Conservation (phyloP, 768 basidiomycete species). For the Boletus insuetus region DNA sequence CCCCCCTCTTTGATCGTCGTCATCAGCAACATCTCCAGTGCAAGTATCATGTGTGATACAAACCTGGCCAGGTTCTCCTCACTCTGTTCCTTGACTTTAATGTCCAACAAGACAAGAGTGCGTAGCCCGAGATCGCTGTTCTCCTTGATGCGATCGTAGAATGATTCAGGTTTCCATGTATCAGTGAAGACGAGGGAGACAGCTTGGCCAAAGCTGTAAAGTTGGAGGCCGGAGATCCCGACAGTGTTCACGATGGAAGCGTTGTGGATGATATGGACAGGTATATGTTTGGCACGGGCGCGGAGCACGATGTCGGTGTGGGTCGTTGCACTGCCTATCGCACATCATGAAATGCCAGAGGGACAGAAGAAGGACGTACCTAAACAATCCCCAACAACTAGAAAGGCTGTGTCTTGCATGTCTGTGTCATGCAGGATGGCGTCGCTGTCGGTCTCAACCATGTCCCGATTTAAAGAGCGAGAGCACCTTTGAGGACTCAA, state of each 20-base stretch:
- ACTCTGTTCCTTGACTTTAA: constrained; percentile 97
- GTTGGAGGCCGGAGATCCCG: constrained; percentile 88
- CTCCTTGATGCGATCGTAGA: constrained; percentile 91
- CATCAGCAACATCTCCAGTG: not conserved
- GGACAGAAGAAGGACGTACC: constrained; percentile 44
- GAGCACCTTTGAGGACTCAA: too few relatives aligned
- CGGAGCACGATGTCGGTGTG: constrained; percentile 95
- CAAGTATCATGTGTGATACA: constrained; percentile 10
- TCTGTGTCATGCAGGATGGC: constrained; percentile 80
- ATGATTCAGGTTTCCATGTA: constrained; percentile 92
- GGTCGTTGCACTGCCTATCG: constrained; percentile 75
- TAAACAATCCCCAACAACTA: constrained; percentile 96
- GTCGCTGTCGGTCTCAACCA: constrained; percentile 93
- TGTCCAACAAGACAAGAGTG: constrained; percentile 92
- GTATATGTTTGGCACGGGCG: constrained; percentile 74
- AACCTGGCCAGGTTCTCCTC: constrained; percentile 95
- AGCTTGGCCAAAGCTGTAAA: constrained; percentile 98
- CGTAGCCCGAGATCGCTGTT: constrained; percentile 87
- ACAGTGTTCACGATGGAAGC: constrained; percentile 97
- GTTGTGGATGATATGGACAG: constrained; percentile 88
- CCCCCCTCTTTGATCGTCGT: constrained; percentile 58
- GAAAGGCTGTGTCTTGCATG: constrained; percentile 77
- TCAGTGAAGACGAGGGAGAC: constrained; percentile 83
- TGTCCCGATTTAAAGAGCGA: constrained; percentile 53
- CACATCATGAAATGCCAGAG: not conserved